Conservation (phyloP, 1,284 basidiomycete genomes). For the Trichosporon inkin region DNA sequence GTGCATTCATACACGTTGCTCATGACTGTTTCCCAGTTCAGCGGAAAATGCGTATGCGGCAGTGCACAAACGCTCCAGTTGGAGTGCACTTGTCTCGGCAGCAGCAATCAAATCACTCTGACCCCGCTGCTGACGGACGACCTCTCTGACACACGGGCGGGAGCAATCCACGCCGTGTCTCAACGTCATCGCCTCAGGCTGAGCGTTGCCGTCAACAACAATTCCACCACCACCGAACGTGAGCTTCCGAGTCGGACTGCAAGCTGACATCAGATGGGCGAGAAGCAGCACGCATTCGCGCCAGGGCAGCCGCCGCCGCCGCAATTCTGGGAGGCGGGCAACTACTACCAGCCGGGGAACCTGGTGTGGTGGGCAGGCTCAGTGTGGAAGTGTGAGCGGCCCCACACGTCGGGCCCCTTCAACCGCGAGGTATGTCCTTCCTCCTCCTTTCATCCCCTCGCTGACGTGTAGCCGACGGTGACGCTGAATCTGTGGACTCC, state of each 20-base stretch:
- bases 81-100: no score
- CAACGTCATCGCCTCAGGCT: no score
- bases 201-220: background rate
- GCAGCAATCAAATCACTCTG: no score
- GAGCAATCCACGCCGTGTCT: no score
- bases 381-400: constrained; percentile 38
- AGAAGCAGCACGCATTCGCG: background rate
- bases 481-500: constrained; percentile 42
- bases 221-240: background rate
- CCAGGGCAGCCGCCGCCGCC: background rate
- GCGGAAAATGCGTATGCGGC: no score
- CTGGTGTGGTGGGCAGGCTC: constrained; percentile 38
- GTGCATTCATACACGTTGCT: no score
- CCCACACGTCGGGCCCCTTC: constrained; percentile 30
- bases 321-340: background rate
- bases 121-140: no score
- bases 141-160: no score
- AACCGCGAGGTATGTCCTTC: constrained; percentile 13
- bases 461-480: constrained; percentile 29
- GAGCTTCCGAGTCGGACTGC: no score
- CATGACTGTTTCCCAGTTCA: no score
- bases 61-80: no score
- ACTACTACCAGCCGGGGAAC: constrained; percentile 28
- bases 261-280: background rate
- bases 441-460: background rate